Evolutionary conservation across 805 yeast genomes (phyloP).

Genomic region (Candida khao-thaluensis): DNA sequence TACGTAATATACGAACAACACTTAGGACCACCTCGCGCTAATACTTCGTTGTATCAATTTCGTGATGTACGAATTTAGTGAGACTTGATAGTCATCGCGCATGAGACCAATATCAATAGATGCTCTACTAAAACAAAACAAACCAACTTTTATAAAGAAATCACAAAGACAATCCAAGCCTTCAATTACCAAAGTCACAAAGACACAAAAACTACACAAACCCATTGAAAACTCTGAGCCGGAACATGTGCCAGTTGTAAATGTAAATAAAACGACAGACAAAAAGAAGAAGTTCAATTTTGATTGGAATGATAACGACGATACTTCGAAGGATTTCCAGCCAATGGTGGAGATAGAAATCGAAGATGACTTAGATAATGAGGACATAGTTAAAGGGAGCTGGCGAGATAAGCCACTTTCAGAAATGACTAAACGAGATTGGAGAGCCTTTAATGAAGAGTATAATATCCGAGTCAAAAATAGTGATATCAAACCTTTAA

Average conservation of each 20-base stretch:
- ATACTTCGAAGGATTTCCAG: slow-evolving; percentile 49
- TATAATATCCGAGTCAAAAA: slow-evolving; percentile 61
- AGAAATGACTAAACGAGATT: slow-evolving; percentile 78
- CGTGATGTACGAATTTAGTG: too few species aligned
- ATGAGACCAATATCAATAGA: slow-evolving; percentile 15
- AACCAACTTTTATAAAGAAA: slow-evolving; percentile 14
- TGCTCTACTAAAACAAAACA: slow-evolving; percentile 10
- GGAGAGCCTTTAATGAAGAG: slow-evolving; percentile 86
- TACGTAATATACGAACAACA: too few species aligned
- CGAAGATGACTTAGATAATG: slow-evolving; percentile 12
- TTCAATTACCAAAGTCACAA: background rate
- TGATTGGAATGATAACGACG: slow-evolving; percentile 70
- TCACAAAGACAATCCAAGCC: slow-evolving; percentile 5
- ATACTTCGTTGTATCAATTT: too few species aligned
- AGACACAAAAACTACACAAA: background rate
- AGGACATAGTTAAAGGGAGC: slow-evolving; percentile 18
- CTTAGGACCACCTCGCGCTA: too few species aligned
- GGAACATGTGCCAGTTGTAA: too few species aligned
- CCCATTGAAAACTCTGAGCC: background rate
- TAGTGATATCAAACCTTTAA: slow-evolving; percentile 57
- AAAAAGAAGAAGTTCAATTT: slow-evolving; percentile 54
- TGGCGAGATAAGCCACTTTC: slow-evolving; percentile 70
- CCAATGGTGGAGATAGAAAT: slow-evolving; percentile 31
- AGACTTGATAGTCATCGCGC: too few species aligned
- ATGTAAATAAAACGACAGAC: too few species aligned